Conservation (phyloP, 2,329 filamentous ascomycete species). For the Xylaria sp. region DNA sequence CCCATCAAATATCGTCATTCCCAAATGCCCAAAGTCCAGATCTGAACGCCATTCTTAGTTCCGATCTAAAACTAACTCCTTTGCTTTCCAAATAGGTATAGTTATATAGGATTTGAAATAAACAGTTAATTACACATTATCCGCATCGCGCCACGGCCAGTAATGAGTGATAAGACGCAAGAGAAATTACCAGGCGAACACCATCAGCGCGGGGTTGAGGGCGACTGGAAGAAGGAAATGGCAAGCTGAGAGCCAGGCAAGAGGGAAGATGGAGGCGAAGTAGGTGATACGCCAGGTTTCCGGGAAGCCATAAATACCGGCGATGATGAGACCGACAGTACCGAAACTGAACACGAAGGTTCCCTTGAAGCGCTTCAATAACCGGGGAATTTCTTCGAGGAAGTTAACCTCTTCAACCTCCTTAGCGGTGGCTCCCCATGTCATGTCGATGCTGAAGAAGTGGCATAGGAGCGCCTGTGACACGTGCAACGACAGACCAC, state of each 20-base stretch:
- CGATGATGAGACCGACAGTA: conserved; percentile 40
- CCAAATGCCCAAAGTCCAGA: not conserved
- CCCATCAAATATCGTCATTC: conserved; percentile 4
- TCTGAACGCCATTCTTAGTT: conserved; percentile 12
- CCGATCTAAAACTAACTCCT: conserved; percentile 25
- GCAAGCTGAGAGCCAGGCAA: conserved; percentile 55
- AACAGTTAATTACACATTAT: conserved; percentile 24
- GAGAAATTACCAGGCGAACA: conserved; percentile 59
- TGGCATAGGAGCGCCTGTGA: conserved; percentile 49
- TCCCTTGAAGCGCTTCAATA: conserved; percentile 42
- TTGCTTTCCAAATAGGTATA: conserved; percentile 18
- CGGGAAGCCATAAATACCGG: conserved; percentile 40
- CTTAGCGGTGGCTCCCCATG: conserved; percentile 44
- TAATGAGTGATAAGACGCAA: not conserved
- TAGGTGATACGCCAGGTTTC: conserved; percentile 58
- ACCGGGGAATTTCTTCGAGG: conserved; percentile 41
- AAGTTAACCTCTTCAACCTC: conserved; percentile 44
- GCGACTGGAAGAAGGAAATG: conserved; percentile 65
- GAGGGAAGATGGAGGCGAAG: conserved; percentile 65
- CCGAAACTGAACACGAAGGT: conserved; percentile 40
- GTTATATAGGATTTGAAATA: conserved; percentile 9
- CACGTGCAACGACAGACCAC: conserved; percentile 51
- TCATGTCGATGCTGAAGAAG: conserved; percentile 51
- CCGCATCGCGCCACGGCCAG: not conserved
- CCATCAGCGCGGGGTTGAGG: conserved; percentile 68